Evolutionary conservation across 768 basidiomycete species (phyloP).

Genomic region (Pulveroboletus sp.): DNA sequence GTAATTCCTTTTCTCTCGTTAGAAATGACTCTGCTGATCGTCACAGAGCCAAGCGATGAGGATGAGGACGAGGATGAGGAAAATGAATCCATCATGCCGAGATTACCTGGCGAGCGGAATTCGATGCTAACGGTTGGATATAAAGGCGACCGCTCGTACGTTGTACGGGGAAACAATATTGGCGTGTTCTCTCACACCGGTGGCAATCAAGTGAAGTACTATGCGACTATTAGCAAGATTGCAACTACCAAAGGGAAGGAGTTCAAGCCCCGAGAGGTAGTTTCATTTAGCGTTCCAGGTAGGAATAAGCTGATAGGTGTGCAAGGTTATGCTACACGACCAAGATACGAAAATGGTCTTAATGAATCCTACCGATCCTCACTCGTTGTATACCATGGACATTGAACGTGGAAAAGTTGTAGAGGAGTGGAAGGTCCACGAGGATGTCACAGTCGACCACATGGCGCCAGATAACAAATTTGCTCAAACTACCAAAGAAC

Average conservation of each 20-base stretch:
- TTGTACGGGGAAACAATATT: constrained; percentile 87
- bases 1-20: constrained; percentile 33
- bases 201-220: constrained; percentile 73
- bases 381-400: constrained; percentile 87
- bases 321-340: constrained; percentile 91
- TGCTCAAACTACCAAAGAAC: constrained; percentile 86
- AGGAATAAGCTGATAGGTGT: constrained; percentile 6
- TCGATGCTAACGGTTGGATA: constrained; percentile 91
- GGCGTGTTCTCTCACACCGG: constrained; percentile 81
- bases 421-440: constrained; percentile 98
- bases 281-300: constrained; percentile 14
- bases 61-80: constrained; percentile 32
- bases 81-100: constrained; percentile 35
- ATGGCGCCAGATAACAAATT: constrained; percentile 94
- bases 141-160: constrained; percentile 92
- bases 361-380: constrained; percentile 76
- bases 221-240: constrained; percentile 82
- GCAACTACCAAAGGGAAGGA: constrained; percentile 73
- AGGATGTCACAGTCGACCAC: constrained; percentile 79
- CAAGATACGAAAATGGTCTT: constrained; percentile 95
- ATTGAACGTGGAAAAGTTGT: constrained; percentile 93
- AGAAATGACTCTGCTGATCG: constrained; percentile 19
- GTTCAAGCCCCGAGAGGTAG: constrained; percentile 83
- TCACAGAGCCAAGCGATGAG: constrained; percentile 44
- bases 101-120: constrained; percentile 63